Base-by-base conservation (phyloP, 768 basidiomycete species). In the Hemileccinum impolitum region DNA sequence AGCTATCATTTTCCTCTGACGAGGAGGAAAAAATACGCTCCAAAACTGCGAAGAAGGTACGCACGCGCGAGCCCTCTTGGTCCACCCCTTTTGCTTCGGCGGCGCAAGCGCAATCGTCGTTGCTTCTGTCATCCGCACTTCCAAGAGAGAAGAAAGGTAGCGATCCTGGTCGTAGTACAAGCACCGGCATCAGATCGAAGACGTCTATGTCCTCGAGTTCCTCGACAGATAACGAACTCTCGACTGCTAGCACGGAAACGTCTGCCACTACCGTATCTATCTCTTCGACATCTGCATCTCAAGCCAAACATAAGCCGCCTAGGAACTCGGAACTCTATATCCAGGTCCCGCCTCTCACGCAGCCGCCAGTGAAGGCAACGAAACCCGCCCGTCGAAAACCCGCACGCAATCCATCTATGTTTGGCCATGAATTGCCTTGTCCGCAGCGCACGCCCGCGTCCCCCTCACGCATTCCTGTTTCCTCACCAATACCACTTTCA, bases 11-110 rank as follows among this genome's bases (percentile, higher is more conserved):
- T 19, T 86, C 87, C 12, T 85, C 84, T 17, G 87, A 90, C 58
- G 87, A 89, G 54, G 87, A 89, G 60, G 86, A 90, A 69, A 83
- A 81, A 64, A 58, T 75, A 19, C 77, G 85, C 32, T 75, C 72
- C 35, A 73, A 72, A 53, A 74, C 72, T 31, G 82, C 74, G 19
- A 90, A 89, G 77, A 87, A 84, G 67, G 69, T 75, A 42, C 75
- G 80, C 45, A 70, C 65, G 17, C 52, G 48, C 54, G 75, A 66
- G 48, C 64, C 55, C 21, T 60, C 67, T 14, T 69, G 66, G 66
- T 64, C 63, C 32, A 58, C 52, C 47, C 51, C 65, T 50, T 59
- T 57, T 48, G 57, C 58, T 28, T 47, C 57, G 39, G 47, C 63
- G 37, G 53, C 45, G 38, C 62, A 54, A 50, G 52, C 43, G 25